Evolutionary conservation across 129 eudicot genomes (phyloP).

Genomic region (Artemisia tridentata): DNA sequence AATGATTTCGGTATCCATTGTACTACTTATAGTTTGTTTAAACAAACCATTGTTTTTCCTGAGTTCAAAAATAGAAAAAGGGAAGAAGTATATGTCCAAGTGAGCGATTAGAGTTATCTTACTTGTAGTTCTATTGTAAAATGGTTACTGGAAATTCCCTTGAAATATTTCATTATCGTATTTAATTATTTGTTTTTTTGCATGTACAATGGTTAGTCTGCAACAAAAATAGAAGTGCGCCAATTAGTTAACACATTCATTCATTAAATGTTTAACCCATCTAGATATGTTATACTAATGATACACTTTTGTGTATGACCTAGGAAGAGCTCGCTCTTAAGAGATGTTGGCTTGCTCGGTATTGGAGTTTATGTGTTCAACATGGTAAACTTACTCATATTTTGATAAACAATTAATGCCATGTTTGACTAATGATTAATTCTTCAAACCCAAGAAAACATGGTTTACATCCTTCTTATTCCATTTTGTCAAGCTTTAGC

Average conservation of each 20-base stretch:
- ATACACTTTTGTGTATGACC: constrained; percentile 17
- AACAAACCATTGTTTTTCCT: constrained; percentile 8
- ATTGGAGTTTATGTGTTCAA: constrained; percentile 73
- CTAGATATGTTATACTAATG: constrained; percentile 28
- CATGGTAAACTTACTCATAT: constrained; percentile 47
- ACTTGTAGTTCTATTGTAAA: background rate
- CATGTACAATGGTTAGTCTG: constrained; percentile 8
- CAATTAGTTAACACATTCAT: background rate
- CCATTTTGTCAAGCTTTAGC: too few relatives aligned
- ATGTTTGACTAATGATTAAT: too few relatives aligned
- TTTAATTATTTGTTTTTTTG: background rate
- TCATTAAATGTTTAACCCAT: background rate
- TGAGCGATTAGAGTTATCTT: background rate
- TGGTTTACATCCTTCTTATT: too few relatives aligned
- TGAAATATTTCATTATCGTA: background rate
- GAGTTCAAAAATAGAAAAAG: background rate
- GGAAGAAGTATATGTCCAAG: too few relatives aligned
- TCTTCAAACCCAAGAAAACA: too few relatives aligned
- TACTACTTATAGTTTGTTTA: background rate
- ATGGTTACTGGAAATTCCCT: background rate
- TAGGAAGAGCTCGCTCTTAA: constrained; percentile 90
- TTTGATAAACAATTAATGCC: background rate
- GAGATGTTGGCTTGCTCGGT: constrained; percentile 92
- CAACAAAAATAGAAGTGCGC: background rate
- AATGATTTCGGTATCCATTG: background rate